Base-by-base conservation (phyloP, 2,329 filamentous ascomycete genomes). In the Celoporthe dispersa region DNA sequence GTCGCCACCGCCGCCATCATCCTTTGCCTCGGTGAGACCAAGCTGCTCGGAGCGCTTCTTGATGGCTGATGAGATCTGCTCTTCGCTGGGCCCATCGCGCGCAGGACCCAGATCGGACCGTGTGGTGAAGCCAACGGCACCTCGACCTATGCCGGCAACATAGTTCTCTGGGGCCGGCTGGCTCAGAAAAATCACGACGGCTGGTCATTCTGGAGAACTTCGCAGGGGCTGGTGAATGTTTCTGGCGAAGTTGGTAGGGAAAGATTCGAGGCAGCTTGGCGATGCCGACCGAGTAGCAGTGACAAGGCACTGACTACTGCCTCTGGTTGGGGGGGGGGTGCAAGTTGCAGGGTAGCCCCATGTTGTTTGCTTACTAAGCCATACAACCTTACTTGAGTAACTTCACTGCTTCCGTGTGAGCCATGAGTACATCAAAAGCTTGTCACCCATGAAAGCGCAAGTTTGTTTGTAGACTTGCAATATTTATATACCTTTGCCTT, bases 61-160 rank as follows among this genome's bases (percentile, higher is more conserved):
- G 75, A 99, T 91, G 72, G 94, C 94, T 80, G 97, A 96, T 81
- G 98, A 98, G 83, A 99, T 98, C 82, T 98, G 95, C 79, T 99
- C 96, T 77, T 98, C 95, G 72, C 93, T 97, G 64, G 96, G 96
- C 22, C 96, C 96, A 84, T 98, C 95, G 76, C 95, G 89, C 70
- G 95, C 95, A 65, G 97, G 96, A 70, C 97, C 96, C 70, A 99
- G 86, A 87, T 99, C 96, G 69, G 95, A 98, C 77, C 97, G 90
- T 55, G 96, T 99, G 22, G 96, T 98, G 84, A 99, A 99, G 71
- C 97, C 96, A 9, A 96, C 99, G 31, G 97, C 97, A 83, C 96
- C 96, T 86, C 97, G 92, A 82, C 96, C 96, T 73, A 99, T 90
- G 88, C 96, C 96, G 73, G 96, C 96, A 73, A 99, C 95, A 78